Evolutionary conservation across 2,329 filamentous ascomycete genomes (phyloP), one percentile per base, ranked within the genome.

Genomic region (Ophiocordyceps australis): DNA sequence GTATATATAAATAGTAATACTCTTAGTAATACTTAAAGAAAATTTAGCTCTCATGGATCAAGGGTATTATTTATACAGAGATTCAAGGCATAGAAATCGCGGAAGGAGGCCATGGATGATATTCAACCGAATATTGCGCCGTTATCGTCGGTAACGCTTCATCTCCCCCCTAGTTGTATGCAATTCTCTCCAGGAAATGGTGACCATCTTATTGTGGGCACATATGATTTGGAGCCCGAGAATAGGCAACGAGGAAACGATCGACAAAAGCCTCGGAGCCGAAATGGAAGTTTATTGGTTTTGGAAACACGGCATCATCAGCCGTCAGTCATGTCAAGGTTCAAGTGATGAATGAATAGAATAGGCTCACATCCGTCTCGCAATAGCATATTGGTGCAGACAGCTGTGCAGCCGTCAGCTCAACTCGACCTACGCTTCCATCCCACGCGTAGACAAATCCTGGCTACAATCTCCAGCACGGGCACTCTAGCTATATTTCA

Each of bases 361-460:
- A n/a, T n/a, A n/a, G n/a, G n/a, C n/a, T n/a, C n/a, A n/a, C n/a
- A n/a, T n/a, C n/a, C n/a, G n/a, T n/a, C n/a, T n/a, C n/a, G n/a
- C n/a, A n/a, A 19, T 10, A 19, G 17, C 17, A 23, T 18, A 16
- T 24, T 28, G 29, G 40, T 74, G 5, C 67, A 80, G 41, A 74
- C 63, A 1, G 34, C 74, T 5, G 40, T 55, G 5, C 70, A 78
- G 14, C 64, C 71, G 4, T 81, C 73, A 27, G 85, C 81, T 5
- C 64, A 94, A 16, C 63, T 94, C 27, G 85, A 94, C 44, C 56
- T 94, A 17, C 80, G 85, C 38, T 95, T 94, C 46, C 69, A 74
- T 32, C 68, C 65, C 10, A 22, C 24, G 5, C 28, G n/a, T 22
- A 2, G 42, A 50, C 26, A 34, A 40, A 3, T 77, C 4, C 61